Evolutionary conservation across 2,329 filamentous ascomycete genomes (phyloP).

Genomic region (Diplodia mutila): DNA sequence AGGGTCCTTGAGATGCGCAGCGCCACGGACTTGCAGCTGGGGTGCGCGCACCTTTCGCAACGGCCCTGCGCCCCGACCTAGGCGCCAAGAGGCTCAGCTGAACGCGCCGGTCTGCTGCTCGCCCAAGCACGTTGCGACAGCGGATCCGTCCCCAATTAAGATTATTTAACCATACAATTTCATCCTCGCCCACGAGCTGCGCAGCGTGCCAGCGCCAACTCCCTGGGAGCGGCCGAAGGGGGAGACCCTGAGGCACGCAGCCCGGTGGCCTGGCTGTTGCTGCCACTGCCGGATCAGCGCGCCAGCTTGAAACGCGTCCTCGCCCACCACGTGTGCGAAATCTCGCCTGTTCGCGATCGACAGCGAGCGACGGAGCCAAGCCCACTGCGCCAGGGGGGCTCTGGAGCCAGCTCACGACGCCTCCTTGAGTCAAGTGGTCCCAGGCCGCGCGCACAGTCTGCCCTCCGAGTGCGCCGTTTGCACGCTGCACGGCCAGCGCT

Average conservation of each 20-base stretch:
- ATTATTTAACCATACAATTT: slow-evolving; percentile 24
- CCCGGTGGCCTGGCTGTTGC: slow-evolving; percentile 12
- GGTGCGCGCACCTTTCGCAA: not conserved
- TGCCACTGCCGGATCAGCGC: slow-evolving; percentile 13
- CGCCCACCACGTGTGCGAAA: slow-evolving; percentile 17
- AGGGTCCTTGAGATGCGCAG: slow-evolving; percentile 7
- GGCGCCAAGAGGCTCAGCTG: slow-evolving; percentile 14
- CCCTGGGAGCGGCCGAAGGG: not conserved
- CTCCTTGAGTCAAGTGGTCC: not conserved
- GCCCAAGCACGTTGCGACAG: slow-evolving; percentile 12
- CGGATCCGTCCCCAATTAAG: slow-evolving; percentile 19
- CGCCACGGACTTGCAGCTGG: slow-evolving; percentile 5
- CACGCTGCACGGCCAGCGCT: not conserved
- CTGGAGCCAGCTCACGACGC: not conserved
- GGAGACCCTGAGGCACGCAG: slow-evolving; percentile 2
- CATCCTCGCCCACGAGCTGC: not conserved
- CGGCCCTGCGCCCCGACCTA: not conserved
- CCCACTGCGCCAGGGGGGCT: slow-evolving; percentile 5
- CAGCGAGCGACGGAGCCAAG: slow-evolving; percentile 15
- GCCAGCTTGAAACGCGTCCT: slow-evolving; percentile 17
- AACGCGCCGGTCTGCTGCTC: slow-evolving; percentile 14
- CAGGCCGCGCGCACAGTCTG: not conserved
- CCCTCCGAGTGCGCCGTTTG: not conserved
- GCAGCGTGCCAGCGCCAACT: not conserved
- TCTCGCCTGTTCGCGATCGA: slow-evolving; percentile 20